Conservation (phyloP, 257 asterid species). For the Solanum boliviense region DNA sequence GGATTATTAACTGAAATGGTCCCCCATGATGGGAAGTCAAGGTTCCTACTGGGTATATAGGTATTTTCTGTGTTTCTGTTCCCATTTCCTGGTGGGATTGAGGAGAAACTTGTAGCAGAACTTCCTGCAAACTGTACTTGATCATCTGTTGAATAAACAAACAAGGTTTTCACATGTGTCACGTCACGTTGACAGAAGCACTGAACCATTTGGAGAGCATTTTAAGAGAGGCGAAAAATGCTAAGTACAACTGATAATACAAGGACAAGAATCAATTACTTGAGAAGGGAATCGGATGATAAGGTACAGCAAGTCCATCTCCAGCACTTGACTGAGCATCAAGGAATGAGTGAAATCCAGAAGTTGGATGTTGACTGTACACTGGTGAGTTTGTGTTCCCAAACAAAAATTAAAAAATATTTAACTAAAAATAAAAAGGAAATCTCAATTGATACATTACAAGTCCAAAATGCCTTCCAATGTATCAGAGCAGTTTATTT, state of each 20-base stretch:
- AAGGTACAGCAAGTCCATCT: conserved; percentile 18
- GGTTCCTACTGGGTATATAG: conserved; percentile 26
- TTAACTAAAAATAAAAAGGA: conserved; percentile 2
- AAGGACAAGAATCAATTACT: conserved; percentile 13
- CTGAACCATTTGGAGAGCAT: neutral
- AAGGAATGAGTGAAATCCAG: conserved; percentile 34
- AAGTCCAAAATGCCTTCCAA: neutral
- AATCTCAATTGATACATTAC: neutral
- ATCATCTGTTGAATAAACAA: conserved; percentile 30
- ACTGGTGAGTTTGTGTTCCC: conserved; percentile 33
- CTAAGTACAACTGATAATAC: neutral
- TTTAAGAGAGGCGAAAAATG: neutral
- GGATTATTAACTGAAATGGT: conserved; percentile 32
- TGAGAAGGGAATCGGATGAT: conserved; percentile 18
- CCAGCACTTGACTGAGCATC: conserved; percentile 19
- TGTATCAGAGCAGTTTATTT: neutral
- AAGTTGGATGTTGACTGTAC: conserved; percentile 49
- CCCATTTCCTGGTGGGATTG: conserved; percentile 22
- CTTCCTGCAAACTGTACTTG: conserved; percentile 43
- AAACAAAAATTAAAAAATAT: neutral
- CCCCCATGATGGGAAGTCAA: conserved; percentile 51
- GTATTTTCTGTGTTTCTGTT: conserved; percentile 14
- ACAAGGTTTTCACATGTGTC: conserved; percentile 2
- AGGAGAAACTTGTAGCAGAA: conserved; percentile 27
- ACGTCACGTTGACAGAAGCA: neutral